Evolutionary conservation across 108 stramenopile species (phyloP), one percentile per base, ranked within the genome.

Genomic region (Licmophora abbreviata): DNA sequence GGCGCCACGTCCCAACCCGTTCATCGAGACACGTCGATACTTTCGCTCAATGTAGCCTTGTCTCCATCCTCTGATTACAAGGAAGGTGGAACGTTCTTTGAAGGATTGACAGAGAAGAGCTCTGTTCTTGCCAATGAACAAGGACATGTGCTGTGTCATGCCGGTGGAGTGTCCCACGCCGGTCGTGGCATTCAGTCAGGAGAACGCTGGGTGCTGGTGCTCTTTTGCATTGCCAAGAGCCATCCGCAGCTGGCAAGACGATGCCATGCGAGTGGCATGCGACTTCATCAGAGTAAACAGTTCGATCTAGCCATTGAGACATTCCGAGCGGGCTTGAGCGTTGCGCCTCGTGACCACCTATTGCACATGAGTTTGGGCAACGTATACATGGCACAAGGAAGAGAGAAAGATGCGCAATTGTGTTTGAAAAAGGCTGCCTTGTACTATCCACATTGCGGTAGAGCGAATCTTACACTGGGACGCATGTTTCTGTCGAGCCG

Each of bases 81-180:
- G 22, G 86, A 86, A 5, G 90, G 90, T 33, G 90, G 90, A n/a
- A 92, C 90, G 11, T 88, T 63, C 61, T 73, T 83, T 59, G 55
- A 45, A 1, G 52, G 54, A 0, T 40, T 74, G 31, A 45, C 63
- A 37, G 65, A 49, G 22, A 46, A 55, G 22, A 34, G 30, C 9
- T 2, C 42, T 8, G n/a, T 46, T 26, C 30, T 63, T 9, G 17
- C 10, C 10, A 52, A 50, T 18, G 62, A 71, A 22, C 61, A 62
- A 27, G 82, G 82, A 25, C 51, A 71, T 31, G 45, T 79, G 15
- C 67, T 88, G 3, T 60, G 64, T 18, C 75, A 79, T 48, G 63
- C 75, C 0, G 57, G 59, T 15, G 71, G 58, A 15, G 45, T 79
- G 25, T 40, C 80, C 46, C 87, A 88, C 51, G 87, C 76, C 10